A percentile compares a stretch with the other conserved stretches of the same genome.
These are phyloP conservation scores for Nicotiana sylvestris DNA, from an alignment of 257 asterid genomes.

Conservation along the genomic window DNA sequence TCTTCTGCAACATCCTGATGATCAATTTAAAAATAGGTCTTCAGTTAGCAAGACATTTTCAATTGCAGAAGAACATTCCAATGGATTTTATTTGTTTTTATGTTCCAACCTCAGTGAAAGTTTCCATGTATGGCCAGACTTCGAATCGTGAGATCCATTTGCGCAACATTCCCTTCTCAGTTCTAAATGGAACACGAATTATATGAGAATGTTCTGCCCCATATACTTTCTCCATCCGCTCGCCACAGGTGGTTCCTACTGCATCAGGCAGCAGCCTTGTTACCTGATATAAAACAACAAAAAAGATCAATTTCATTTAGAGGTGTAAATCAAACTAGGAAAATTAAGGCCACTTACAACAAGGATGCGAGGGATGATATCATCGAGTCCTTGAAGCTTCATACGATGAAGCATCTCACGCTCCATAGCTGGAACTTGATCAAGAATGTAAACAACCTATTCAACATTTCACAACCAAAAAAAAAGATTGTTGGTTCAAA, in stretches of 20 bases:
- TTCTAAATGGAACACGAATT: slow-evolving; percentile 35
- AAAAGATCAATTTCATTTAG: neutral
- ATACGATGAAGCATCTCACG: slow-evolving; percentile 31
- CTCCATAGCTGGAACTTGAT: slow-evolving; percentile 42
- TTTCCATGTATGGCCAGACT: slow-evolving; percentile 42
- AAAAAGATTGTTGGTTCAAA: neutral
- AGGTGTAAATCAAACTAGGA: neutral
- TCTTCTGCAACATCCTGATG: slow-evolving; percentile 28
- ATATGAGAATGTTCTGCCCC: slow-evolving; percentile 30
- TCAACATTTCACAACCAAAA: neutral
- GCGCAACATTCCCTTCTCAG: slow-evolving; percentile 29
- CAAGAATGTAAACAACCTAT: slow-evolving; percentile 36
- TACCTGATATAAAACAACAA: slow-evolving; percentile 12
- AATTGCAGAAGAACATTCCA: neutral
- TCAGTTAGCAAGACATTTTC: neutral
- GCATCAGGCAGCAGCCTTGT: slow-evolving; percentile 40
- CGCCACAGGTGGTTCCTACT: slow-evolving; percentile 33
- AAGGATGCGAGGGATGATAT: slow-evolving; percentile 33
- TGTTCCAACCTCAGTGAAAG: slow-evolving; percentile 29
- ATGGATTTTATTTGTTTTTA: neutral
- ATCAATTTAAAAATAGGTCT: neutral
- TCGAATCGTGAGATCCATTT: slow-evolving; percentile 40
- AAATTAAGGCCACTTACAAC: slow-evolving; percentile 13
- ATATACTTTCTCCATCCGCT: slow-evolving; percentile 32
- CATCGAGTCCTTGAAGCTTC: slow-evolving; percentile 32